Evolutionary conservation across 441 rosid genomes (phyloP).

Genomic region (Melastoma candidum): DNA sequence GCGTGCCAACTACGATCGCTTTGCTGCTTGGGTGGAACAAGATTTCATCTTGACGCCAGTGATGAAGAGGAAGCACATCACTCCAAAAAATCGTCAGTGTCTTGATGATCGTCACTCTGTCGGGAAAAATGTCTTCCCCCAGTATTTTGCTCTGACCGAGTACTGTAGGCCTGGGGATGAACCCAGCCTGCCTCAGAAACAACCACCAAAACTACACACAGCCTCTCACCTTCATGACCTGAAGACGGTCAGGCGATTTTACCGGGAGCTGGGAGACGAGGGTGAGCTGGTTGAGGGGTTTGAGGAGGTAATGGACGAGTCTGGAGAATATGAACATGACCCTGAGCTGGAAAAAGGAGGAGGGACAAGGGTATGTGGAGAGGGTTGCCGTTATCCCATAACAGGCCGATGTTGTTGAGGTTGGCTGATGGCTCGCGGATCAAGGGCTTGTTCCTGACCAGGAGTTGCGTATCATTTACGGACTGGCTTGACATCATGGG

Average conservation of each 20-base stretch:
- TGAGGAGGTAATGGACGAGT: constrained; percentile 18
- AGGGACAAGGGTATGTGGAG: too few species aligned
- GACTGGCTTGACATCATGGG: too few species aligned
- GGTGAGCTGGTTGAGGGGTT: constrained; percentile 23
- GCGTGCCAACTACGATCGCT: constrained; percentile 19
- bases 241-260: constrained; percentile 1
- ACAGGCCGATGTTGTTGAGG: too few species aligned
- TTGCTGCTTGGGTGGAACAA: constrained; percentile 22
- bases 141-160: constrained; percentile 10
- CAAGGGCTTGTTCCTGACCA: too few species aligned
- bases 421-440: too few species aligned
- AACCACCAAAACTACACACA: too few species aligned
- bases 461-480: too few species aligned
- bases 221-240: too few species aligned
- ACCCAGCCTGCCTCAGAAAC: constrained; percentile 20
- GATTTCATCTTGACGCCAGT: constrained; percentile 21
- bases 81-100: constrained; percentile 21
- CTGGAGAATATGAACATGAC: constrained; percentile 13
- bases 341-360: too few species aligned
- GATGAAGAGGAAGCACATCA: constrained; percentile 25
- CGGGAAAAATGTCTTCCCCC: constrained; percentile 18
- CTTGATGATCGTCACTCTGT: constrained; percentile 6
- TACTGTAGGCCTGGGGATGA: constrained; percentile 26
- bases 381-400: too few species aligned
- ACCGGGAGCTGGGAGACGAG: constrained; percentile 26